These are phyloP conservation scores for Thymus mandschuricus DNA, from an alignment of 257 asterid species.

Conservation along the genomic window DNA sequence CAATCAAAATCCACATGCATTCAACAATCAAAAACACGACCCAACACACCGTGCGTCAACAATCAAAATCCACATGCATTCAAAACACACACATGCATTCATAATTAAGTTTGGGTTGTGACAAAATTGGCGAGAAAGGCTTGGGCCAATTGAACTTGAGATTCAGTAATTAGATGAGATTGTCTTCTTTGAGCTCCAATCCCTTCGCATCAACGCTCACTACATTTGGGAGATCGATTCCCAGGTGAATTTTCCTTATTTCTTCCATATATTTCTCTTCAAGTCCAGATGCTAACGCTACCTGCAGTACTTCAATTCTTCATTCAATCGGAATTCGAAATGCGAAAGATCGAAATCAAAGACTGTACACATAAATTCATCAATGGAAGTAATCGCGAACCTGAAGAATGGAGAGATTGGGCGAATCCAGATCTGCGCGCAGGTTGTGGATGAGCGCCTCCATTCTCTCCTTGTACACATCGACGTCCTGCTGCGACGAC, in stretches of 20 bases:
- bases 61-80: too few species aligned
- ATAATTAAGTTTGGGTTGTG: too few species aligned
- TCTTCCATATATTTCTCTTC: conserved; percentile 42
- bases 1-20: too few species aligned
- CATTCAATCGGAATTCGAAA: too few species aligned
- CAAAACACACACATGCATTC: too few species aligned
- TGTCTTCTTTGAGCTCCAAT: conserved; percentile 62
- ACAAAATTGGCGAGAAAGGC: conserved; percentile 51
- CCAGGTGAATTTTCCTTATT: conserved; percentile 64
- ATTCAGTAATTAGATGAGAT: conserved; percentile 72
- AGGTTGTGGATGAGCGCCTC: conserved; percentile 57
- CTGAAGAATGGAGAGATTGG: conserved; percentile 71
- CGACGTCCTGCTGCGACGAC: conserved; percentile 55
- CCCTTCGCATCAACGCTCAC: conserved; percentile 72
- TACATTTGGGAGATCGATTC: conserved; percentile 61
- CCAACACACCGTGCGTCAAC: too few species aligned
- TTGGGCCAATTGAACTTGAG: conserved; percentile 67
- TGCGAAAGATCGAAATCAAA: too few species aligned
- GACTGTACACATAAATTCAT: background rate
- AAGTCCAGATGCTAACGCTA: conserved; percentile 70
- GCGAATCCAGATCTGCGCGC: conserved; percentile 65
- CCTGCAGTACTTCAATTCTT: too few species aligned
- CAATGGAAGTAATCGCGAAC: conserved; percentile 29
- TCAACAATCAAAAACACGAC: too few species aligned
- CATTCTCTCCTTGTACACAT: conserved; percentile 57